phyloP scores from a whole-genome alignment of 2,329 filamentous ascomycete species.

The Aspergillus caelatus region DNA sequence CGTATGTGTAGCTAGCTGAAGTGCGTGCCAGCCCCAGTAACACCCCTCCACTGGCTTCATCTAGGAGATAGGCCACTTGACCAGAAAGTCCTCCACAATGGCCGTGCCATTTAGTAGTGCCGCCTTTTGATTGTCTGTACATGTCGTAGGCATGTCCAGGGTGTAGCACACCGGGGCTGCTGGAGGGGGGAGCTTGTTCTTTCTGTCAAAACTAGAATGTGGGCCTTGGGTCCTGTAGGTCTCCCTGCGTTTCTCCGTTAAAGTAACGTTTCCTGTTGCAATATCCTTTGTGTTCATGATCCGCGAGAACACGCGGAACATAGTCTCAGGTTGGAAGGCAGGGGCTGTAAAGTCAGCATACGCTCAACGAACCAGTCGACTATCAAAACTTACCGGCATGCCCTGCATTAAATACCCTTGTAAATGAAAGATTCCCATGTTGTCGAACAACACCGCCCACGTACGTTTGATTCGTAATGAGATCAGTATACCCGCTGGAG shows the following conservation, averaged over 20 bases:
- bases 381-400: neutral
- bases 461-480: neutral
- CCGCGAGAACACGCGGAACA: neutral
- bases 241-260: neutral
- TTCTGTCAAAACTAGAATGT: conserved; percentile 3
- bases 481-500: conserved; percentile 1
- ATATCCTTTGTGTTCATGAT: neutral
- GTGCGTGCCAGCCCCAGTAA: too few relatives aligned
- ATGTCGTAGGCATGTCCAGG: conserved; percentile 3
- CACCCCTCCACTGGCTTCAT: neutral
- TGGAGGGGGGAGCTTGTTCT: conserved; percentile 5
- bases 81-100: conserved; percentile 4
- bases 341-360: neutral
- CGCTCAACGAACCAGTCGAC: too few relatives aligned
- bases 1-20: too few relatives aligned
- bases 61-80: neutral
- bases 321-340: neutral
- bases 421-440: conserved; percentile 11
- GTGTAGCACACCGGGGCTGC: conserved; percentile 2
- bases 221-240: neutral
- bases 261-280: neutral
- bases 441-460: conserved; percentile 4
- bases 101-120: conserved; percentile 4
- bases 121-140: conserved; percentile 2
- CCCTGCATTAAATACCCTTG: conserved; percentile 1